These are phyloP conservation scores for Nectriaceae sp. DNA, from an alignment of 2,329 filamentous ascomycete species.

Conservation along the genomic window DNA sequence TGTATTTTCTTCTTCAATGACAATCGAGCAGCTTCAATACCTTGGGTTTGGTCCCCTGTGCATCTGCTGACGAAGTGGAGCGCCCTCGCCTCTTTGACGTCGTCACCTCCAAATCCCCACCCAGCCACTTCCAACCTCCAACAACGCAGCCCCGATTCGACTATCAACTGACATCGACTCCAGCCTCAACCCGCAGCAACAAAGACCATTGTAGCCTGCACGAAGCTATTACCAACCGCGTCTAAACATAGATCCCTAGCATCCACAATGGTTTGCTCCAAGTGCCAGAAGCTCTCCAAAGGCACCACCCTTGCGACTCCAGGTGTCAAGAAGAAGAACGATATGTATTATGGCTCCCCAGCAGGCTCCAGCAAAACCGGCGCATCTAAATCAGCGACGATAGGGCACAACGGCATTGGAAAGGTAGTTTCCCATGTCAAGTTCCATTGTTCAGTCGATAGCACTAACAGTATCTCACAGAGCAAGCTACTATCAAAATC, in stretches of 20 bases:
- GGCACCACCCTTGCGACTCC: constrained; percentile 62
- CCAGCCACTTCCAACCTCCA: background rate
- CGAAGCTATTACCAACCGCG: background rate
- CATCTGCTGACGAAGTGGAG: background rate
- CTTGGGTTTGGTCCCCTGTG: no score
- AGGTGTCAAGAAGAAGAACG: constrained; percentile 66
- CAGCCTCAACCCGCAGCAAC: background rate
- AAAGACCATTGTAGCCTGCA: background rate
- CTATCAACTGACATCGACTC: background rate
- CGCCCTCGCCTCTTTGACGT: constrained; percentile 21
- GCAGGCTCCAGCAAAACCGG: constrained; percentile 42
- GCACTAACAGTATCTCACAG: constrained; percentile 38
- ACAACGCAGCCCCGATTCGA: background rate
- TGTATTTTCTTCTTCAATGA: no score
- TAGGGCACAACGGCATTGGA: constrained; percentile 59
- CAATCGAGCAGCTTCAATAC: background rate
- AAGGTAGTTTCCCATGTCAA: constrained; percentile 45
- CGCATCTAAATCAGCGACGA: constrained; percentile 49
- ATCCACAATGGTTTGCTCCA: constrained; percentile 60
- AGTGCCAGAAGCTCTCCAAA: constrained; percentile 63
- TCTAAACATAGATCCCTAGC: background rate
- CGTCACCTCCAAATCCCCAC: no score
- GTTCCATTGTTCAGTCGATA: background rate
- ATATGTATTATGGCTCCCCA: constrained; percentile 65
- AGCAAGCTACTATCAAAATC: constrained; percentile 65